These are phyloP conservation scores for Tolypocladium amazonense DNA, from an alignment of 2,329 filamentous ascomycete species.

Conservation along the genomic window DNA sequence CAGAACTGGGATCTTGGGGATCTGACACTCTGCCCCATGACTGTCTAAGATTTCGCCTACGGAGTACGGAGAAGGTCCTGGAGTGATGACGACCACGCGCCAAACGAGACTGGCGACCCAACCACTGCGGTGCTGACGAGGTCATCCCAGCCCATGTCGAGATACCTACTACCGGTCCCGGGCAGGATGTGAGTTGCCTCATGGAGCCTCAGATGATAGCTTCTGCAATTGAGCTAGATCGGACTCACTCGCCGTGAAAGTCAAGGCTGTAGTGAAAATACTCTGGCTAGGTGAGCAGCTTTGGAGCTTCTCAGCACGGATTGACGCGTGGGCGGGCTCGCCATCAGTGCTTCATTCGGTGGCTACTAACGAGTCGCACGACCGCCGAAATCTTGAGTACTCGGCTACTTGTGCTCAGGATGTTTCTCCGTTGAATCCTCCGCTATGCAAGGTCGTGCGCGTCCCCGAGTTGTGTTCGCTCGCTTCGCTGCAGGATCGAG, in stretches of 20 bases:
- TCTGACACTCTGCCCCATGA: slow-evolving; percentile 7
- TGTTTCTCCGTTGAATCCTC: neutral
- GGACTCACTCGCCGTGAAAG: neutral
- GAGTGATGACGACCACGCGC: slow-evolving; percentile 2
- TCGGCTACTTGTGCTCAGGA: neutral
- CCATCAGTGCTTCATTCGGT: neutral
- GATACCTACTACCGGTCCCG: too few species aligned
- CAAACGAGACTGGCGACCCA: neutral
- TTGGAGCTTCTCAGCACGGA: neutral
- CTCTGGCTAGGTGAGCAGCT: neutral
- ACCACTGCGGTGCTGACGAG: neutral
- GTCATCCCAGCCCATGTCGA: neutral
- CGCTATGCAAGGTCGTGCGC: neutral
- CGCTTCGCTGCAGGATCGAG: neutral
- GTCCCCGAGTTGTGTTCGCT: neutral
- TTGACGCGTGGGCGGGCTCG: neutral
- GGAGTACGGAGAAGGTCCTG: neutral
- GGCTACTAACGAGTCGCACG: neutral
- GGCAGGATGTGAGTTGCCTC: neutral
- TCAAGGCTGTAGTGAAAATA: neutral
- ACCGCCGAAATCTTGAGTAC: neutral
- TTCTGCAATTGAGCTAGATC: neutral
- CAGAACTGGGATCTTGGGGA: slow-evolving; percentile 5
- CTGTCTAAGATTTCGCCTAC: slow-evolving; percentile 6
- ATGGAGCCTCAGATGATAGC: neutral